Conservation (phyloP, 805 yeast genomes). For the Metschnikowia corniflorae region DNA sequence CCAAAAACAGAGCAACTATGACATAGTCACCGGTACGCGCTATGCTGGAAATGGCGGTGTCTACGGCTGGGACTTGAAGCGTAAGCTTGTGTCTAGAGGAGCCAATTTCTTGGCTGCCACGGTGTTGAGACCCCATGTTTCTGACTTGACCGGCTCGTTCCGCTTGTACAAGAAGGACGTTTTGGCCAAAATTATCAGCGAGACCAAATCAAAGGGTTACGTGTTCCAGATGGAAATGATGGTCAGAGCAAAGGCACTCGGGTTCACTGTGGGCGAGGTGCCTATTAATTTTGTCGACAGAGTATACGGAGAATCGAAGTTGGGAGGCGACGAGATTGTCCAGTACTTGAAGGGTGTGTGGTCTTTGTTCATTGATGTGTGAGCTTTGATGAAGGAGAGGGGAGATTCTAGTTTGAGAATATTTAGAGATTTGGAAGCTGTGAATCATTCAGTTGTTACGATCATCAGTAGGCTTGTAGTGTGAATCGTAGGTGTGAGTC, state of each 20-base stretch:
- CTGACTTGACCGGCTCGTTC: constrained; percentile 75
- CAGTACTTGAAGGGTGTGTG: constrained; percentile 76
- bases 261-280: constrained; percentile 72
- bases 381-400: no score
- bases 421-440: no score
- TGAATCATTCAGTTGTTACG: no score
- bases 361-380: constrained; percentile 62
- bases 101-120: constrained; percentile 76
- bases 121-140: constrained; percentile 65
- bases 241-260: constrained; percentile 74
- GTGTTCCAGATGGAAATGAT: constrained; percentile 89
- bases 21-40: constrained; percentile 59
- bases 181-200: constrained; percentile 60
- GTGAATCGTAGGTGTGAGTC: no score
- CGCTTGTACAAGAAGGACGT: constrained; percentile 71
- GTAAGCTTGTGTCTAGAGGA: constrained; percentile 74
- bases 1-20: constrained; percentile 50
- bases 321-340: constrained; percentile 78
- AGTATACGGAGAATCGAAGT: constrained; percentile 72
- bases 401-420: no score
- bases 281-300: constrained; percentile 78
- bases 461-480: no score
- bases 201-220: constrained; percentile 71
- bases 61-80: constrained; percentile 78
- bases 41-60: constrained; percentile 82